Evolutionary conservation across 2,329 filamentous ascomycete genomes (phyloP).

Genomic region (Thermoascus crustaceus): DNA sequence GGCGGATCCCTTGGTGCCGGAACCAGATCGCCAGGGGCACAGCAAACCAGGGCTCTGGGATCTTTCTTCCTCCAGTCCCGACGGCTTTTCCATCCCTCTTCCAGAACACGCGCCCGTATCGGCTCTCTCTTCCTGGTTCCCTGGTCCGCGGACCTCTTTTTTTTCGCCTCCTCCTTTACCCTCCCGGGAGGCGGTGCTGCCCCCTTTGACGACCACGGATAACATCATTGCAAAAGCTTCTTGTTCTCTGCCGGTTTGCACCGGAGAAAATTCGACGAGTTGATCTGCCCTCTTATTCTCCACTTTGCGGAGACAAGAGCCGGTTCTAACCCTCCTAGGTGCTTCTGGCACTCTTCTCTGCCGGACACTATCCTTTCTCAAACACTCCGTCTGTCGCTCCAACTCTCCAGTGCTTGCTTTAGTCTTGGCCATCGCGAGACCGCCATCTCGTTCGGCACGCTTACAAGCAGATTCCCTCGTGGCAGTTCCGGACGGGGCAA

Average conservation of each 20-base stretch:
- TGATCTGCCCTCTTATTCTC: background rate
- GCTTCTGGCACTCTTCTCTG: background rate
- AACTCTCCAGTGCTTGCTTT: background rate
- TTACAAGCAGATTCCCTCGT: constrained; percentile 2
- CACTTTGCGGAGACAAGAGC: background rate
- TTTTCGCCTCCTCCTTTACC: too few species aligned
- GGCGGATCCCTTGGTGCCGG: too few species aligned
- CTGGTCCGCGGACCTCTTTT: too few species aligned
- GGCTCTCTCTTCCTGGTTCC: too few species aligned
- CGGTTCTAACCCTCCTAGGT: too few species aligned
- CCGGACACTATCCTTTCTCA: background rate
- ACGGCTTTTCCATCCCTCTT: constrained; percentile 1
- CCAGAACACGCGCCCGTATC: background rate
- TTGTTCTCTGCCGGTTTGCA: background rate
- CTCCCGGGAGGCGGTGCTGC: background rate
- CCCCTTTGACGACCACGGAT: too few species aligned
- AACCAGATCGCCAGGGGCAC: constrained; percentile 2
- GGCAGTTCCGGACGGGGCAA: background rate
- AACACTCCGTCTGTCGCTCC: background rate
- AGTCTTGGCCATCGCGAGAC: background rate
- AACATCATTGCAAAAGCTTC: background rate
- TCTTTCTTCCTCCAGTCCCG: background rate
- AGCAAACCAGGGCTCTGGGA: background rate
- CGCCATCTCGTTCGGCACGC: background rate
- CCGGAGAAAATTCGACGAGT: background rate